Percentiles rank a stretch among this genome's conserved stretches.
phyloP scores from a whole-genome alignment of 83 land plant species.

The Thuja plicata region DNA sequence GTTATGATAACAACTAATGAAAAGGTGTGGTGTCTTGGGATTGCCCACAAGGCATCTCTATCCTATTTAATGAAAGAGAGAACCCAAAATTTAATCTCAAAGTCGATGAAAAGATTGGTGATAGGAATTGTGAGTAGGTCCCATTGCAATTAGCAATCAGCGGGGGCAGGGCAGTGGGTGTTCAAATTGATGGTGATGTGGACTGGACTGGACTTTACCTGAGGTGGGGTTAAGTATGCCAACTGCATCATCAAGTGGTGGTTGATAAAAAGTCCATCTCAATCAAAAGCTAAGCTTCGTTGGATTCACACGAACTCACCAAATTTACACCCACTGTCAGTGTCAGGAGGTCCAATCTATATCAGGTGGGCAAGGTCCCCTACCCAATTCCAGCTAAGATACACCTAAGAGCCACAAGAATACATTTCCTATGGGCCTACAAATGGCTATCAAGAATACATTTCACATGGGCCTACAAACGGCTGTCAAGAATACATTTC shows the following conservation, averaged over 20 bases:
- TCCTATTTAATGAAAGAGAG: neutral
- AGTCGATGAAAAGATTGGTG: neutral
- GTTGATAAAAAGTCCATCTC: constrained; percentile 7
- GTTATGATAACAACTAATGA: neutral
- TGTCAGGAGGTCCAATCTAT: constrained; percentile 4
- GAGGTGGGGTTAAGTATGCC: constrained; percentile 7
- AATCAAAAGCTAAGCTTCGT: neutral
- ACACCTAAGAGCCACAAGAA: neutral
- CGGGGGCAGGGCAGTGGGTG: neutral
- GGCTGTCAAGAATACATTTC: neutral
- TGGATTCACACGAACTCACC: constrained; percentile 3
- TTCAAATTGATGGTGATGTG: neutral
- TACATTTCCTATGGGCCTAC: constrained; percentile 2
- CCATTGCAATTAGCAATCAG: neutral
- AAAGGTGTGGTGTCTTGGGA: neutral
- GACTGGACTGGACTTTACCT: neutral
- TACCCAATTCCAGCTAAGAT: constrained; percentile 13
- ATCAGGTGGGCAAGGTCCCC: constrained; percentile 1
- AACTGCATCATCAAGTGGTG: neutral
- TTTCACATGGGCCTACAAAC: no score
- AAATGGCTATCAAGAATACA: neutral
- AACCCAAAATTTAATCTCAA: neutral
- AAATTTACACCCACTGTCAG: neutral
- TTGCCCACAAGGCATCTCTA: neutral
- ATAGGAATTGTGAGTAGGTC: neutral